Conservation (phyloP, 78 protist species). For the Chrysochromulina tobinii region DNA sequence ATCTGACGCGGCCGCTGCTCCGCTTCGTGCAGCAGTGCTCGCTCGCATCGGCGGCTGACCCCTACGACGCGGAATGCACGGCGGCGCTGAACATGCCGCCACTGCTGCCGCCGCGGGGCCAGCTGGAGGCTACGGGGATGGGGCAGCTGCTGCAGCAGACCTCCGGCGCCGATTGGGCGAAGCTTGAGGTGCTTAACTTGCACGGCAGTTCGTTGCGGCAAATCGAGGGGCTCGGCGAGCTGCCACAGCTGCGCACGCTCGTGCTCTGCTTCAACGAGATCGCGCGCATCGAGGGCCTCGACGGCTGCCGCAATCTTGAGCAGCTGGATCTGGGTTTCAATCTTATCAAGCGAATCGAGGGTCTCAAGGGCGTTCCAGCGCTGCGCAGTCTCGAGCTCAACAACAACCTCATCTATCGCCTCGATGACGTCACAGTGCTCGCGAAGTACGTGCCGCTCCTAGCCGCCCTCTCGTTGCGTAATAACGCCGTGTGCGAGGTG, state of each 20-base stretch:
- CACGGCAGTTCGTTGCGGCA: slow-evolving; percentile 7
- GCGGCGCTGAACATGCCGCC: slow-evolving; percentile 21
- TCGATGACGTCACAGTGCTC: slow-evolving; percentile 40
- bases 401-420: slow-evolving; percentile 44
- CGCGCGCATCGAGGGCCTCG: slow-evolving; percentile 30
- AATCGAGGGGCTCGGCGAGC: slow-evolving; percentile 2
- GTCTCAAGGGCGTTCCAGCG: background rate
- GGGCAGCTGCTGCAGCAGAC: background rate
- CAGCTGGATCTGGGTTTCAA: slow-evolving; percentile 58
- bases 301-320: background rate
- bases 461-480: slow-evolving; percentile 16
- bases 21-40: background rate
- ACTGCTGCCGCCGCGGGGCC: background rate
- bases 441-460: slow-evolving; percentile 13
- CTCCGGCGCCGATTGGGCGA: background rate
- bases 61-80: background rate
- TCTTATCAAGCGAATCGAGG: slow-evolving; percentile 46
- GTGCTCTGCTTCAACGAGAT: slow-evolving; percentile 60
- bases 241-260: background rate
- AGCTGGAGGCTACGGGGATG: background rate
- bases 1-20: background rate
- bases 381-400: slow-evolving; percentile 7
- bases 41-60: background rate
- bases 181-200: slow-evolving; percentile 14
- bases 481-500: slow-evolving; percentile 54